Conservation (phyloP, 176 grass and related monocot species). For the Ensete glaucum region DNA sequence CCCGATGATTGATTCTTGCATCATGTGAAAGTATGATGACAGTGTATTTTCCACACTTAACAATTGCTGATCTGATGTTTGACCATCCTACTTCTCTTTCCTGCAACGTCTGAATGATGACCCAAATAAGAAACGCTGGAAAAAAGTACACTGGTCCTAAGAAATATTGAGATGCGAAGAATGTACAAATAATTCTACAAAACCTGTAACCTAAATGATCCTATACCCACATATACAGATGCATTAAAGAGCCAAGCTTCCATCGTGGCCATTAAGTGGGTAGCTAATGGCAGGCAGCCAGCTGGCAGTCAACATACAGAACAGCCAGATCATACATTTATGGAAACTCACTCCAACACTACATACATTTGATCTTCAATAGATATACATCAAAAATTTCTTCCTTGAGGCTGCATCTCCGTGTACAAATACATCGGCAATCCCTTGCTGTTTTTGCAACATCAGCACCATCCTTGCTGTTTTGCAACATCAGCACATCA, state of each 20-base stretch:
- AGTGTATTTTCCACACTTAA: not conserved
- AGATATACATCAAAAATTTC: not conserved
- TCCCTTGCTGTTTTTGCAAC: not conserved
- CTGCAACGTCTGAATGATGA: not conserved
- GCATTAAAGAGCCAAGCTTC: not conserved
- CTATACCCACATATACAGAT: not conserved
- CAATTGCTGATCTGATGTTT: not conserved
- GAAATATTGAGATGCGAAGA: constrained; percentile 1
- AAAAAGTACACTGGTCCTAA: not conserved
- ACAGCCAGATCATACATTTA: not conserved
- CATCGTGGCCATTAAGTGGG: not conserved
- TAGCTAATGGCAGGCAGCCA: not conserved
- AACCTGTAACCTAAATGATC: constrained; percentile 7
- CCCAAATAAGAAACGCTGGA: not conserved
- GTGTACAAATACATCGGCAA: not conserved
- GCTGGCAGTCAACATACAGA: not conserved
- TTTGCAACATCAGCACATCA: not conserved
- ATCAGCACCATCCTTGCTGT: not conserved
- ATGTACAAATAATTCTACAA: constrained; percentile 9
- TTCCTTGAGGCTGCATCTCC: not conserved
- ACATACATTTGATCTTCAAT: not conserved
- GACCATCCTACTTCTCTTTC: not conserved
- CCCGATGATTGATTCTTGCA: not conserved
- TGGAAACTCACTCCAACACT: not conserved
- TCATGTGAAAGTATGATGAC: not conserved